These are phyloP conservation scores for Canavalia gladiata DNA, from an alignment of 306 rosid genomes.

Conservation along the genomic window DNA sequence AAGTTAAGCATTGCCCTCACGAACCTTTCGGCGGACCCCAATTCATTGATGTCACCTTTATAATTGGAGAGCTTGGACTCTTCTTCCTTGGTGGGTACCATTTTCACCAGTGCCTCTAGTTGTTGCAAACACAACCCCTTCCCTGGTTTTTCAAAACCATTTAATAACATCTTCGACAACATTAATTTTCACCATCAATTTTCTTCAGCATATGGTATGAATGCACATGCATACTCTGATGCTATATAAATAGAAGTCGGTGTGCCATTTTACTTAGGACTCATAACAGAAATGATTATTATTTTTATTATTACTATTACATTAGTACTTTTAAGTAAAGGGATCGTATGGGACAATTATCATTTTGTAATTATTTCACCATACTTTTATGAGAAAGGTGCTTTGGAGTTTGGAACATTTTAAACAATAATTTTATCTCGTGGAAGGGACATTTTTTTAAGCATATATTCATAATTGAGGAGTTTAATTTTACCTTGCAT, in stretches of 20 bases:
- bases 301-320: neutral
- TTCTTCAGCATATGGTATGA: slow-evolving; percentile 35
- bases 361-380: slow-evolving; percentile 28
- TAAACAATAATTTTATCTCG: slow-evolving; percentile 23
- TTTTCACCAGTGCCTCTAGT: slow-evolving; percentile 89
- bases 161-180: slow-evolving; percentile 31
- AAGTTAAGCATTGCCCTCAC: slow-evolving; percentile 72
- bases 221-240: slow-evolving; percentile 37
- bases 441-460: neutral
- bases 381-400: slow-evolving; percentile 19
- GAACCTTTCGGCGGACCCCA: slow-evolving; percentile 89
- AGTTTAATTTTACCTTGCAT: slow-evolving; percentile 73
- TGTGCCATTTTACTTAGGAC: slow-evolving; percentile 16
- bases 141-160: slow-evolving; percentile 63
- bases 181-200: slow-evolving; percentile 26
- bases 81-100: slow-evolving; percentile 92
- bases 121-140: slow-evolving; percentile 77
- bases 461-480: slow-evolving; percentile 27
- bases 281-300: neutral
- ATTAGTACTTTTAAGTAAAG: neutral
- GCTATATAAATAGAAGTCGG: slow-evolving; percentile 34
- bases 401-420: slow-evolving; percentile 38
- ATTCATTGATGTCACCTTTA: slow-evolving; percentile 80
- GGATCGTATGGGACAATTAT: slow-evolving; percentile 11
- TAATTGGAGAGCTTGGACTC: slow-evolving; percentile 74